phyloP scores from a whole-genome alignment of 305 asterid species.

The Stenogyne calaminthoides region DNA sequence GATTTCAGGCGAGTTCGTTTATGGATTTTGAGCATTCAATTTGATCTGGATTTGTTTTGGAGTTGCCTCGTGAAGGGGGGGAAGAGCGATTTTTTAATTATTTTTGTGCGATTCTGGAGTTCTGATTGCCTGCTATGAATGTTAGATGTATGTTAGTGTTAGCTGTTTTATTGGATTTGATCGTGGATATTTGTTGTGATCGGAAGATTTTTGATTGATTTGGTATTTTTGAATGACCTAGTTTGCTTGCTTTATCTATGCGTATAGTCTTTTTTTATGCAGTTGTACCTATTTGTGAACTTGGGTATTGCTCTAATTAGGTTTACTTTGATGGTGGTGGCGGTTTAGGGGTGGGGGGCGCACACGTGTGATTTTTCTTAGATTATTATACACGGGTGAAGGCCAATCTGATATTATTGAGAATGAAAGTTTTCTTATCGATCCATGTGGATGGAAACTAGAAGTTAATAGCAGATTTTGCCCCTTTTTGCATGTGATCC shows the following conservation, averaged over 20 bases:
- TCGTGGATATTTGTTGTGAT: slow-evolving; percentile 9
- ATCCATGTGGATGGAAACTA: slow-evolving; percentile 2
- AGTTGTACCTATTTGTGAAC: slow-evolving; percentile 6
- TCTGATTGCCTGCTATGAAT: slow-evolving; percentile 10
- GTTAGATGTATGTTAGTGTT: background rate
- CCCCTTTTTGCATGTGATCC: slow-evolving; percentile 2
- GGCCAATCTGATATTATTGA: slow-evolving; percentile 10
- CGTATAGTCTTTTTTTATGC: background rate
- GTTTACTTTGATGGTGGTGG: slow-evolving; percentile 1
- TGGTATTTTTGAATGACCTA: background rate
- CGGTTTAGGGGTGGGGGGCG: background rate
- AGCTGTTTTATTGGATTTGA: slow-evolving; percentile 18
- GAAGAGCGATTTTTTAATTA: background rate
- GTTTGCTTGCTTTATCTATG: slow-evolving; percentile 2
- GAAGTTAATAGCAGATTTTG: background rate
- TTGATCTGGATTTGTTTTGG: slow-evolving; percentile 18
- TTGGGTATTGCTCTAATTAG: slow-evolving; percentile 6
- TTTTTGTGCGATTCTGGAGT: background rate
- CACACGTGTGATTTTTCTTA: background rate
- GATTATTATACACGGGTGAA: background rate
- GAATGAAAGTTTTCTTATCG: background rate
- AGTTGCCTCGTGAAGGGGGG: background rate
- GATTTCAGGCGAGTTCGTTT: slow-evolving; percentile 43
- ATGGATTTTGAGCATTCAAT: background rate
- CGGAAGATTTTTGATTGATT: slow-evolving; percentile 21